Evolutionary conservation across 331 rosid species (phyloP).

Genomic region (Acacia pycnantha): DNA sequence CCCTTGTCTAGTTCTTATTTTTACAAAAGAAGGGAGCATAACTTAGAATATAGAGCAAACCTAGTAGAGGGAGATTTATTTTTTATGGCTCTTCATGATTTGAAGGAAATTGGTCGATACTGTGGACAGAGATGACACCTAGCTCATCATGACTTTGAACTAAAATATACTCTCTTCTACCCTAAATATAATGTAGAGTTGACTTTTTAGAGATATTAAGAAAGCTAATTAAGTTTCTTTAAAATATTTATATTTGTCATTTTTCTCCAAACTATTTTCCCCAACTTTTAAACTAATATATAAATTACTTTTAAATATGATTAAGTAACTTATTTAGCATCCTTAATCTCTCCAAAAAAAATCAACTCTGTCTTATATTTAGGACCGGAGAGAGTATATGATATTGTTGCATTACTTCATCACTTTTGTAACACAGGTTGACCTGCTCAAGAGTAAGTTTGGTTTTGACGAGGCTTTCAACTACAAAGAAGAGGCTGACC

Average conservation of each 20-base stretch:
- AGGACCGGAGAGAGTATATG: not conserved
- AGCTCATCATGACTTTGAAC: not conserved
- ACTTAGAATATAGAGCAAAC: not conserved
- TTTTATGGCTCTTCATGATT: not conserved
- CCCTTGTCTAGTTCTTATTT: not conserved
- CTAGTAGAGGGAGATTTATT: not conserved
- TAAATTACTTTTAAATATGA: no score
- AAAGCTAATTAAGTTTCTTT: no score
- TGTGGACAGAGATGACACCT: not conserved
- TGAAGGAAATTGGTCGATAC: not conserved
- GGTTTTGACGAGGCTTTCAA: conserved; percentile 34
- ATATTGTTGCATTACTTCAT: not conserved
- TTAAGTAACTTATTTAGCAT: no score
- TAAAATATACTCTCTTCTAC: no score
- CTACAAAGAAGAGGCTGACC: conserved; percentile 24
- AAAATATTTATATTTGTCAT: no score
- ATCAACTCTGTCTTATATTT: not conserved
- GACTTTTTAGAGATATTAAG: no score
- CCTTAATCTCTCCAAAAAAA: no score
- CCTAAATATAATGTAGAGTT: no score
- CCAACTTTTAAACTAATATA: no score
- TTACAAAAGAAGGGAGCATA: not conserved
- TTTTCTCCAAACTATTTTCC: no score
- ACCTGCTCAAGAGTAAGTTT: conserved; percentile 22
- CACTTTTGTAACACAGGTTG: conserved; percentile 5